A percentile compares a stretch with the other conserved stretches of the same genome.
These are phyloP conservation scores for Sporothrix variecibatus DNA, from an alignment of 2,329 filamentous ascomycete genomes.

Conservation along the genomic window DNA sequence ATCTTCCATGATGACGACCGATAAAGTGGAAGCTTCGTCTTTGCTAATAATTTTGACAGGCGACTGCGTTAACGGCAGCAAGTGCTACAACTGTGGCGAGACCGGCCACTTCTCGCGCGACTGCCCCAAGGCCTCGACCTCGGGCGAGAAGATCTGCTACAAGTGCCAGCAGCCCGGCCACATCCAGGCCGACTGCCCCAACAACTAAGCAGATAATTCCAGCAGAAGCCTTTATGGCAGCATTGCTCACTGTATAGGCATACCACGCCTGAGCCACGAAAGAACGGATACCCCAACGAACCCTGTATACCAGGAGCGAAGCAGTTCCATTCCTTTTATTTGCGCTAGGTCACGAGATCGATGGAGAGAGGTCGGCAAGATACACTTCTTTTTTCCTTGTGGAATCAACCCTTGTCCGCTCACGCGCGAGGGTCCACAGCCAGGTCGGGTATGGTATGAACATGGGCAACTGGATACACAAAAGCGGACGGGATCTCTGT, in stretches of 20 bases:
- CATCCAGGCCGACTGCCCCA: slow-evolving; percentile 92
- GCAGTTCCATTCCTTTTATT: slow-evolving; percentile 24
- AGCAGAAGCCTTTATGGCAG: slow-evolving; percentile 23
- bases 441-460: slow-evolving; percentile 36
- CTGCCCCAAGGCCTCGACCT: slow-evolving; percentile 87
- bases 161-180: slow-evolving; percentile 85
- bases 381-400: slow-evolving; percentile 38
- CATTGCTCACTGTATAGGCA: slow-evolving; percentile 26
- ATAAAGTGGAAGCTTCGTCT: background rate
- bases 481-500: slow-evolving; percentile 31
- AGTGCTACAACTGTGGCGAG: slow-evolving; percentile 99
- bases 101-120: slow-evolving; percentile 94
- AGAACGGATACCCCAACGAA: slow-evolving; percentile 29
- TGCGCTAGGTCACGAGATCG: slow-evolving; percentile 29
- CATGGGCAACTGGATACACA: slow-evolving; percentile 39
- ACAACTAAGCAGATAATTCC: slow-evolving; percentile 54
- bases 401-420: slow-evolving; percentile 32
- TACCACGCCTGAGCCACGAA: slow-evolving; percentile 25
- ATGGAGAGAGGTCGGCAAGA: slow-evolving; percentile 35
- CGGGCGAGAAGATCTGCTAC: slow-evolving; percentile 96
- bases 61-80: slow-evolving; percentile 97
- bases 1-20: background rate
- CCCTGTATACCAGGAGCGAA: slow-evolving; percentile 26
- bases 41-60: slow-evolving; percentile 42
- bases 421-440: slow-evolving; percentile 34